These are phyloP conservation scores for Ustilago trichophora DNA, from an alignment of 1,284 basidiomycete species.

Conservation along the genomic window DNA sequence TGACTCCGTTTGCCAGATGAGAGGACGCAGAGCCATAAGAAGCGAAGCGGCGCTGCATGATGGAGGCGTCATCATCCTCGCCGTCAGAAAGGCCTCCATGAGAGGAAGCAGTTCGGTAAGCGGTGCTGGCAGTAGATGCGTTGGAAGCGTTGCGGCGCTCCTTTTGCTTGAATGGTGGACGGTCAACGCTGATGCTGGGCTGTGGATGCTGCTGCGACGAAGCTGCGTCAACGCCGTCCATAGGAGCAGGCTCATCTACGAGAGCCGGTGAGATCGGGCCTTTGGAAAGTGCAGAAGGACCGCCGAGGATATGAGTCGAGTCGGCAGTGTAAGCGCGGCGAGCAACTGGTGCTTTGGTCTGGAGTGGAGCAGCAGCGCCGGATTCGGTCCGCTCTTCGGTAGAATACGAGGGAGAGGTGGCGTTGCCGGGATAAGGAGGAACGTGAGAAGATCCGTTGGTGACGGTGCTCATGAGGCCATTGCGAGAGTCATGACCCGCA, in stretches of 20 bases:
- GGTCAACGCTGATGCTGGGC: slow-evolving; percentile 12
- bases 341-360: slow-evolving; percentile 31
- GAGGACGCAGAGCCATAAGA: slow-evolving; percentile 25
- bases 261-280: neutral
- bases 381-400: neutral
- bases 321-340: slow-evolving; percentile 42
- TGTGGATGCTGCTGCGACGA: no score
- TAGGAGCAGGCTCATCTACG: slow-evolving; percentile 16
- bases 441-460: slow-evolving; percentile 12
- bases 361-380: slow-evolving; percentile 6
- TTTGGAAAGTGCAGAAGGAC: neutral
- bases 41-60: slow-evolving; percentile 18
- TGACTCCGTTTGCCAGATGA: slow-evolving; percentile 4
- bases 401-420: neutral
- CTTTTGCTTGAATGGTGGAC: slow-evolving; percentile 8
- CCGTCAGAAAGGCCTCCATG: slow-evolving; percentile 16
- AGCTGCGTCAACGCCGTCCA: neutral
- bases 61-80: slow-evolving; percentile 23
- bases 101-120: slow-evolving; percentile 44
- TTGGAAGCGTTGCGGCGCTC: slow-evolving; percentile 38
- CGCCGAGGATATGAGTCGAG: slow-evolving; percentile 9
- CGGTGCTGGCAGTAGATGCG: slow-evolving; percentile 40
- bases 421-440: slow-evolving; percentile 6
- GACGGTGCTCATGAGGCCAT: slow-evolving; percentile 36
- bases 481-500: slow-evolving; percentile 32